A percentile compares a stretch with the other conserved stretches of the same genome.
Evolutionary conservation across 176 grass and related monocot species (phyloP).

Genomic region (Carex cristatella): DNA sequence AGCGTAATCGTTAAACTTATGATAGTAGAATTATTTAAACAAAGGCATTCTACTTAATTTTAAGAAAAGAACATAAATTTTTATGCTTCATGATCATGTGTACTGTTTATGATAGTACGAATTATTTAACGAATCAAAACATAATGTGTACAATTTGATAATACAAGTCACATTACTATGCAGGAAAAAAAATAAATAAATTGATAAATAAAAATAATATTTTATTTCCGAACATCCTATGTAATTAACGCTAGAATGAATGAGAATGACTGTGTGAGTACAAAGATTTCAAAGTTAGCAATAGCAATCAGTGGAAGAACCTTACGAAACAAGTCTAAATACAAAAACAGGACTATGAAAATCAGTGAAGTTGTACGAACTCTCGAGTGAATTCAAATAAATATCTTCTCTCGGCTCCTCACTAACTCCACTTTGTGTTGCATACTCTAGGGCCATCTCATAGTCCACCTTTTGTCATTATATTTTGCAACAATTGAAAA

Average conservation of each 20-base stretch:
- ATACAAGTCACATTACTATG: background rate
- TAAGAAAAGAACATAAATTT: background rate
- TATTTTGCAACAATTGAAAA: background rate
- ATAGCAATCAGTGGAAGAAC: background rate
- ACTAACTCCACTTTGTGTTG: constrained; percentile 70
- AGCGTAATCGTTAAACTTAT: too few relatives aligned
- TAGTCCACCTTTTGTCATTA: constrained; percentile 60
- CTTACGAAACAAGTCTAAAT: constrained; percentile 54
- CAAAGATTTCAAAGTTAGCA: background rate
- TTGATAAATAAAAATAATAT: background rate
- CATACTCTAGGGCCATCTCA: constrained; percentile 92
- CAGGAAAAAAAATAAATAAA: background rate
- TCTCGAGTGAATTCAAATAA: constrained; percentile 72
- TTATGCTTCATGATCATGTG: background rate
- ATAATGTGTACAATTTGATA: background rate
- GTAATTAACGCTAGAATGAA: background rate
- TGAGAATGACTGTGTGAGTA: background rate
- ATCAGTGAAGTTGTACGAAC: constrained; percentile 56
- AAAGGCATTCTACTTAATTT: background rate
- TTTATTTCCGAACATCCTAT: background rate
- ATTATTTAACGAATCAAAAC: background rate
- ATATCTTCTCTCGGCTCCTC: constrained; percentile 79
- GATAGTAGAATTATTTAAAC: too few relatives aligned
- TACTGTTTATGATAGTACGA: background rate
- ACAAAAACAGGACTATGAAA: constrained; percentile 65